A percentile compares a stretch with the other conserved stretches of the same genome.
These are phyloP conservation scores for Sporothrix dimorphospora DNA, from an alignment of 2,329 filamentous ascomycete species.

Conservation along the genomic window DNA sequence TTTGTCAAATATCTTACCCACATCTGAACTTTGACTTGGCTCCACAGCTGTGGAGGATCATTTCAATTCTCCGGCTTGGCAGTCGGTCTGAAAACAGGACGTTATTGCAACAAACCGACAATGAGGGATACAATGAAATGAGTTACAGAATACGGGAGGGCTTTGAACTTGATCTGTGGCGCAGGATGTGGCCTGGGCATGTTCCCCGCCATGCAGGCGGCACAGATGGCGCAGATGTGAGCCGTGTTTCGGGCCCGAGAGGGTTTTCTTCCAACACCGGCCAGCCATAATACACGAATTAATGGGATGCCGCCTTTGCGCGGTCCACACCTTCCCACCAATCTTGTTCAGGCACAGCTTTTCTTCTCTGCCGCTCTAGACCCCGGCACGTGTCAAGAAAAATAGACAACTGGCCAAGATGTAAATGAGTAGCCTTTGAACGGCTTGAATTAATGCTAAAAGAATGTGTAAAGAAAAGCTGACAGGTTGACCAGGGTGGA, in stretches of 20 bases:
- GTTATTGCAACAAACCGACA: too few species aligned
- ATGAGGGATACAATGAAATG: too few species aligned
- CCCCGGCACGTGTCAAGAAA: conserved; percentile 18
- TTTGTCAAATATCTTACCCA: too few species aligned
- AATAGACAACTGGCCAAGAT: background rate
- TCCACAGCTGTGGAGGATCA: too few species aligned
- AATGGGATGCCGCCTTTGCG: conserved; percentile 7
- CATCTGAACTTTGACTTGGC: too few species aligned
- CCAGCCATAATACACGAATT: background rate
- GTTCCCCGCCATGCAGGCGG: background rate
- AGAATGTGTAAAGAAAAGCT: background rate
- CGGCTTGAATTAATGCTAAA: background rate
- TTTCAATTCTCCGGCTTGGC: too few species aligned
- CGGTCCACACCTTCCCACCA: background rate
- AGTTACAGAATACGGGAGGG: too few species aligned
- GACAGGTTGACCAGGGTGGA: too few species aligned
- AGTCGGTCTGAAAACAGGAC: too few species aligned
- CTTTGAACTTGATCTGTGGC: background rate
- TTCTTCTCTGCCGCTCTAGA: conserved; percentile 18
- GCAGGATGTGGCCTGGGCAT: background rate
- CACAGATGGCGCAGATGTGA: background rate
- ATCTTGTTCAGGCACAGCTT: background rate
- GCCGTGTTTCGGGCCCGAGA: conserved; percentile 13
- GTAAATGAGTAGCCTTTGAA: background rate
- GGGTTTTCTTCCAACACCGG: background rate